Conservation (phyloP, 2,329 filamentous ascomycete species). For the Xylariaceae sp. region DNA sequence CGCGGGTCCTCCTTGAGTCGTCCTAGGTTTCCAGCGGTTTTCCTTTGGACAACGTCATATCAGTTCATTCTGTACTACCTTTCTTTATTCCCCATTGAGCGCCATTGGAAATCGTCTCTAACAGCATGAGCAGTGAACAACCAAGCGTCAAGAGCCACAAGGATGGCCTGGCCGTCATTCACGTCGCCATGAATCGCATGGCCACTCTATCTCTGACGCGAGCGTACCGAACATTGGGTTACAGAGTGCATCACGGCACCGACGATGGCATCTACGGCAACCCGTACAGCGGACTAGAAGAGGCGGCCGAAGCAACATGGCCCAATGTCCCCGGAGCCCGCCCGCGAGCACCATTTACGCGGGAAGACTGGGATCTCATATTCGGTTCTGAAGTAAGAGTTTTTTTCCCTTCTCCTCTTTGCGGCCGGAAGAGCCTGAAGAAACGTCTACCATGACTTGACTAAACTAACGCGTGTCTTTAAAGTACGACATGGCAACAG, state of each 20-base stretch:
- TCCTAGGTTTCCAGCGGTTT: too few relatives aligned
- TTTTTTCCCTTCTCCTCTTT: too few relatives aligned
- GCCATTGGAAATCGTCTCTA: too few relatives aligned
- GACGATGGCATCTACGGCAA: background rate
- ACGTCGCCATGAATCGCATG: background rate
- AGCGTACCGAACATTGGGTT: constrained; percentile 8
- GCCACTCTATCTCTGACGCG: background rate
- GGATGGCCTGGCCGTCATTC: background rate
- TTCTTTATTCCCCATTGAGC: too few relatives aligned
- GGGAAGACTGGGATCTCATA: constrained; percentile 8
- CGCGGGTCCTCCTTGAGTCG: too few relatives aligned
- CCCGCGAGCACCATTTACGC: constrained; percentile 3
- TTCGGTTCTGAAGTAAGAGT: constrained; percentile 3
- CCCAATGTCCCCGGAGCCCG: background rate
- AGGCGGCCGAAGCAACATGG: constrained; percentile 8
- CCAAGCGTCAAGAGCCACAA: background rate
- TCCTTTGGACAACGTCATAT: too few relatives aligned
- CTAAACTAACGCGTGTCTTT: background rate
- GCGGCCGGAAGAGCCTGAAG: too few relatives aligned
- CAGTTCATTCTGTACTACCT: too few relatives aligned
- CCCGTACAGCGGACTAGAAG: constrained; percentile 6
- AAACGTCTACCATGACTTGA: background rate
- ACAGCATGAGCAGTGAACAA: background rate
- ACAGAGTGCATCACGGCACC: constrained; percentile 10
- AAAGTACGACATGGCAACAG: constrained; percentile 19